phyloP scores from a whole-genome alignment of 106 monocot genomes.

The Dendrobium catenatum region DNA sequence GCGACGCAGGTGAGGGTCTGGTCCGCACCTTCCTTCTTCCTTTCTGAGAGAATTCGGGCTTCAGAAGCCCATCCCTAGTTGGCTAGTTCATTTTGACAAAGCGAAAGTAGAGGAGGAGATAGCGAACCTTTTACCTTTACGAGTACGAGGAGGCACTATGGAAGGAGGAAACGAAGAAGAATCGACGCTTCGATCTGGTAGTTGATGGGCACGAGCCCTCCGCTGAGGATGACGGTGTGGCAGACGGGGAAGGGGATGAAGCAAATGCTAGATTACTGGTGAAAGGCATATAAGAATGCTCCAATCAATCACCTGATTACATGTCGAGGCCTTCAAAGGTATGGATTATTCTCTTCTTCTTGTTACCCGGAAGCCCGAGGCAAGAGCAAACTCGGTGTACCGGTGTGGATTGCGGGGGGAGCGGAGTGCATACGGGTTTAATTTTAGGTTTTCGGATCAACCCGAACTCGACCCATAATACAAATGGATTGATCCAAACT shows the following conservation, averaged over 20 bases:
- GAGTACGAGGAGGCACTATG: slow-evolving; percentile 74
- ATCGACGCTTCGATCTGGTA: slow-evolving; percentile 73
- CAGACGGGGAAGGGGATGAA: slow-evolving; percentile 12
- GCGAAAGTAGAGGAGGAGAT: slow-evolving; percentile 10
- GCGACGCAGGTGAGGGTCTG: slow-evolving; percentile 8
- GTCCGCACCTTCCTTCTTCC: slow-evolving; percentile 59
- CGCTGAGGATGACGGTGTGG: slow-evolving; percentile 13
- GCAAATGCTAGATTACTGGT: neutral
- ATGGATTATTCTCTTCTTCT: neutral
- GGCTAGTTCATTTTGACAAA: slow-evolving; percentile 1
- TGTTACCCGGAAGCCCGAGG: neutral
- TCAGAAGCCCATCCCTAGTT: slow-evolving; percentile 3
- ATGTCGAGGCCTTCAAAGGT: slow-evolving; percentile 62
- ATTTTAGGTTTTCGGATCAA: too few species aligned
- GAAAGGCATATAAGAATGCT: slow-evolving; percentile 71
- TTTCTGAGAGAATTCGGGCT: slow-evolving; percentile 45
- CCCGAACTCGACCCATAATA: too few species aligned
- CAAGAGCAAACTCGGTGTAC: too few species aligned
- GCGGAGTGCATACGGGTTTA: too few species aligned
- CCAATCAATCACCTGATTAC: slow-evolving; percentile 70
- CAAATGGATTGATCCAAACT: too few species aligned
- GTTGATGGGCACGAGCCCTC: slow-evolving; percentile 33
- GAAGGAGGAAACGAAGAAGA: slow-evolving; percentile 71
- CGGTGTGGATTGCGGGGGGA: too few species aligned
- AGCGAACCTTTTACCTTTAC: slow-evolving; percentile 32